phyloP scores from a whole-genome alignment of 805 yeast species.

The Pichia membranifaciens region DNA sequence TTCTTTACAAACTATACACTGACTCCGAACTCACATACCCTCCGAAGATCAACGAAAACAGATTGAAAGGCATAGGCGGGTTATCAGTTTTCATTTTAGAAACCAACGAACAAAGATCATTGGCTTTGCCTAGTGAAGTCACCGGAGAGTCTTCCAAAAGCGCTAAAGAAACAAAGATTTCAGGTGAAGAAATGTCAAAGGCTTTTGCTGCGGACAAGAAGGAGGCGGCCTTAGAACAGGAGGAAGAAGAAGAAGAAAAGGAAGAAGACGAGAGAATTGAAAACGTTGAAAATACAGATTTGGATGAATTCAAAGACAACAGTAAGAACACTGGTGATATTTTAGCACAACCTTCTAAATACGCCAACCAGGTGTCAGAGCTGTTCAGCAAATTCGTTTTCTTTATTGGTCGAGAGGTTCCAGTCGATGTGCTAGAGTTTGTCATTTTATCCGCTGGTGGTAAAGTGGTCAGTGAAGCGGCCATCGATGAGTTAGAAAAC shows the following conservation, averaged over 20 bases:
- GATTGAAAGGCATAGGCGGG: constrained; percentile 85
- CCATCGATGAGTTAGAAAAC: constrained; percentile 63
- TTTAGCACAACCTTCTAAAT: constrained; percentile 64
- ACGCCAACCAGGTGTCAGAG: constrained; percentile 52
- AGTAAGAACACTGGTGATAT: constrained; percentile 62
- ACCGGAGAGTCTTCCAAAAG: constrained; percentile 19
- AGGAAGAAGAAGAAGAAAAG: constrained; percentile 34
- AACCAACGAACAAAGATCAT: constrained; percentile 32
- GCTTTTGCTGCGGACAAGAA: constrained; percentile 52
- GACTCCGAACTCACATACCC: constrained; percentile 88
- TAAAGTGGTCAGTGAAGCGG: constrained; percentile 74
- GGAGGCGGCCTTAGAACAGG: not conserved
- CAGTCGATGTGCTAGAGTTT: constrained; percentile 86
- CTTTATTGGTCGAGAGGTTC: constrained; percentile 91
- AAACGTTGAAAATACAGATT: constrained; percentile 40
- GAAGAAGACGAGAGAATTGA: constrained; percentile 33
- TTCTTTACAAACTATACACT: constrained; percentile 74
- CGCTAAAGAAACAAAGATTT: constrained; percentile 34
- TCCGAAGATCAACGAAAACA: constrained; percentile 69
- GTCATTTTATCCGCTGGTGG: constrained; percentile 86
- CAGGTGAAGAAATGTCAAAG: constrained; percentile 37
- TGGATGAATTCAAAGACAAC: constrained; percentile 68
- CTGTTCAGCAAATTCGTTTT: constrained; percentile 73
- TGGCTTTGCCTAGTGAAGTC: constrained; percentile 34
- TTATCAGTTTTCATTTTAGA: constrained; percentile 77